A percentile compares a stretch with the other conserved stretches of the same genome.
Conservation (phyloP, 495 filamentous ascomycete genomes). For the Xylaria bambusicola region DNA sequence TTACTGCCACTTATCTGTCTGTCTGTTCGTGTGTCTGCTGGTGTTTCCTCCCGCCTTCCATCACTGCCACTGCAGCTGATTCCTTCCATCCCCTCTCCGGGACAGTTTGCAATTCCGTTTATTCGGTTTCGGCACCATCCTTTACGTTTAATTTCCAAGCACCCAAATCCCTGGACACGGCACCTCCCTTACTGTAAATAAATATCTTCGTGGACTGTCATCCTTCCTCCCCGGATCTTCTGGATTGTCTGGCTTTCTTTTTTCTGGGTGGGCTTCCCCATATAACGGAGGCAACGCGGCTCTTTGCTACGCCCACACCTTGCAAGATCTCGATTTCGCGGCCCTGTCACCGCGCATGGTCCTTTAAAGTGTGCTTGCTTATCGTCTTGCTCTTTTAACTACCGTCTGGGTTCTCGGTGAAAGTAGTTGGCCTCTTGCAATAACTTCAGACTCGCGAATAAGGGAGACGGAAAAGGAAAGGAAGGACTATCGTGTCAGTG, state of each 20-base stretch:
- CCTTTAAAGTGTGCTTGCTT: background rate
- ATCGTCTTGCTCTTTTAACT: conserved; percentile 1
- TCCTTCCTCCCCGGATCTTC: conserved; percentile 8
- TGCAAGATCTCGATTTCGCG: conserved; percentile 1
- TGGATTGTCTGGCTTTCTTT: conserved; percentile 8
- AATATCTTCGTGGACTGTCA: conserved; percentile 2
- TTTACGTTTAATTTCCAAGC: conserved; percentile 7
- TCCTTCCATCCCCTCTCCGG: conserved; percentile 12
- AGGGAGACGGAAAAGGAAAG: background rate
- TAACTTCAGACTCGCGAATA: background rate
- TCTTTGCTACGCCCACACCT: conserved; percentile 1
- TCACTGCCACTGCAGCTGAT: conserved; percentile 1
- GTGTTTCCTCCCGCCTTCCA: conserved; percentile 10
- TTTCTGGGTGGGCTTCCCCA: conserved; percentile 12
- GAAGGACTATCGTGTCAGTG: background rate
- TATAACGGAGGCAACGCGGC: conserved; percentile 5
- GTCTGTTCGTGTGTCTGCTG: background rate
- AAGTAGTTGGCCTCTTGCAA: background rate
- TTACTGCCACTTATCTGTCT: background rate
- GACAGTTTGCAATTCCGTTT: background rate
- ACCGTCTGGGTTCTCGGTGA: background rate
- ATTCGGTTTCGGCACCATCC: background rate
- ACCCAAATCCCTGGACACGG: conserved; percentile 6
- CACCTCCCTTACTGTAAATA: background rate
- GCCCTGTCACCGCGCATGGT: background rate